These are phyloP conservation scores for Magnusiomyces suaveolens DNA, from an alignment of 1,139 yeast species.

Conservation along the genomic window DNA sequence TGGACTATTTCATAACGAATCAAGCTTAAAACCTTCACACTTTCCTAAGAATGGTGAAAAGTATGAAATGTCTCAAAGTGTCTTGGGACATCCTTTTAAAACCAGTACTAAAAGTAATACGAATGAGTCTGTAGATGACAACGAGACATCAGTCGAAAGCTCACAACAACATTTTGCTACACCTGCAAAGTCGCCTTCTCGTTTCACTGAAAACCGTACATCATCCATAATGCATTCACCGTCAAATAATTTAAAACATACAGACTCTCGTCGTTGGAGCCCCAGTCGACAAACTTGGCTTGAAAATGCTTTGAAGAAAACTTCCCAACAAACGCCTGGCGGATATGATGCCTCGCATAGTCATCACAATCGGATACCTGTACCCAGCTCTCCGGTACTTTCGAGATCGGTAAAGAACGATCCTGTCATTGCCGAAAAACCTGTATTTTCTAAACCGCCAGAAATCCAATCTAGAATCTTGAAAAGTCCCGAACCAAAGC, in stretches of 20 bases:
- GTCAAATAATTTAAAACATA: neutral
- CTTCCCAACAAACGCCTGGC: slow-evolving; percentile 3
- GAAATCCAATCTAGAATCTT: neutral
- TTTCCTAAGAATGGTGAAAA: neutral
- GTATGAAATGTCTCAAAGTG: neutral
- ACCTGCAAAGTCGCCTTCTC: slow-evolving; percentile 1
- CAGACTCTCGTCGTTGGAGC: slow-evolving; percentile 19
- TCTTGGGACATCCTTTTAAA: neutral
- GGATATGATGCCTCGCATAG: neutral
- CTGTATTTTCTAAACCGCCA: slow-evolving; percentile 8
- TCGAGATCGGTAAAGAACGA: neutral
- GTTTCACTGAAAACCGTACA: neutral
- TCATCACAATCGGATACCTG: slow-evolving; percentile 3
- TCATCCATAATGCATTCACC: neutral
- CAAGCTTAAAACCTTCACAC: neutral
- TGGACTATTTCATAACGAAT: neutral
- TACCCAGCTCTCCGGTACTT: neutral
- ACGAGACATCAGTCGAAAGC: neutral
- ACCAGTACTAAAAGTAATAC: neutral
- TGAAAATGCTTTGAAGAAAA: slow-evolving; percentile 26
- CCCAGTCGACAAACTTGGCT: slow-evolving; percentile 24
- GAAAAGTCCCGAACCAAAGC: neutral
- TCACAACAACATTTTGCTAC: neutral
- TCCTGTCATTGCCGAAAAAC: neutral
- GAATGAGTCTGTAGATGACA: neutral